Base-by-base conservation (phyloP, 1,284 basidiomycete species). In the Melampsora larici-populina region DNA sequence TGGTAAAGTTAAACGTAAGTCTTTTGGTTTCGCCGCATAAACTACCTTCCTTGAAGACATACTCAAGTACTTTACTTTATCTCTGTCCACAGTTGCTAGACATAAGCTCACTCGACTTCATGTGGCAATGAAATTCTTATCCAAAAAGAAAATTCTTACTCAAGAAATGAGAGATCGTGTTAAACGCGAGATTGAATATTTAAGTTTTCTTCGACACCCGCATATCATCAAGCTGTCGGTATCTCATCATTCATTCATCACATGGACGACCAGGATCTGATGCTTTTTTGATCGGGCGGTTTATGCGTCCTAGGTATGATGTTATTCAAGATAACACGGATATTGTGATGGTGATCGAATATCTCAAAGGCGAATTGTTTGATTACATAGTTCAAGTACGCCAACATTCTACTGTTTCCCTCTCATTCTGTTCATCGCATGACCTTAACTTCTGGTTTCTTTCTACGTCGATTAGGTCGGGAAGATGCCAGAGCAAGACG, bases 191-290 rank as follows among this genome's bases (percentile, higher is more conserved):
- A 94, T 96, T 81, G 93, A 96, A 83, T 97, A 96, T 85, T 91
- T 97, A 88, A 90, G 92, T 79, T 89, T 93, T 55, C 88, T 97
- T 26, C 87, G 92, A 65, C 94, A 97, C 84, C 91, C 94, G 0
- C 94, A 97, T 84, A 96, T 97, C 84, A 92, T 97, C 87, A 97
- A 97, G 85, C 88, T 97, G 92, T 94, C 83, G 81, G 89, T 87
- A 48, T 48, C 58, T 73, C 15, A 21, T 26, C 11, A n/a, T 17
- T 15, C 8, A 8, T 58, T 11, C 29, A 24, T 58, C 55, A 66
- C 26, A 21, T n/a, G 21, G 21, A 51, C 21, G 17, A 70, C 5
- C 21, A 49, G 0, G 31, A 68, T 24, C 21, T 31, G n/a, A 11
- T 8, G 6, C 40, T 43, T 43, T 1, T 43, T 43, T 43, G 40